Evolutionary conservation across 371 early-diverging fungal species (phyloP).

Genomic region (Circinella minor): DNA sequence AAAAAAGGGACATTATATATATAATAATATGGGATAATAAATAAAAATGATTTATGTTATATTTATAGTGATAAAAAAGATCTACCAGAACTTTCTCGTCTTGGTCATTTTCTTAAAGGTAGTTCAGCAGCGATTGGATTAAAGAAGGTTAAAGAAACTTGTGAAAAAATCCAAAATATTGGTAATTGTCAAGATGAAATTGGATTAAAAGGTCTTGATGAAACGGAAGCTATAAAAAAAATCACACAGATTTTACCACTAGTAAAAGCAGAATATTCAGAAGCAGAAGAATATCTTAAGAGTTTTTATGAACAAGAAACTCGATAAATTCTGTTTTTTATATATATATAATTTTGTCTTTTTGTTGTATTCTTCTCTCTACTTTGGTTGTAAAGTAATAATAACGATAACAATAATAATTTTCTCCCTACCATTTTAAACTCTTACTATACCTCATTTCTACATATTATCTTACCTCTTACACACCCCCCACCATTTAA

Average conservation of each 20-base stretch:
- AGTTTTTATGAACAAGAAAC: slow-evolving; percentile 71
- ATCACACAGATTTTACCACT: slow-evolving; percentile 63
- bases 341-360: too few relatives aligned
- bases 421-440: too few relatives aligned
- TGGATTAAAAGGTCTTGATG: slow-evolving; percentile 54
- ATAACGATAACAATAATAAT: too few relatives aligned
- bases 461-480: not conserved
- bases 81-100: slow-evolving; percentile 70
- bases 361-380: too few relatives aligned
- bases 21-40: too few relatives aligned
- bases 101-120: slow-evolving; percentile 93
- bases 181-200: slow-evolving; percentile 78
- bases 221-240: slow-evolving; percentile 66
- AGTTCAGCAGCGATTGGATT: slow-evolving; percentile 90
- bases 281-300: slow-evolving; percentile 76
- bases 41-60: not conserved
- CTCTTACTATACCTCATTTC: not conserved
- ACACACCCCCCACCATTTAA: not conserved
- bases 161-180: slow-evolving; percentile 86
- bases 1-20: too few relatives aligned
- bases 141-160: slow-evolving; percentile 78
- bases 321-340: slow-evolving; percentile 25
- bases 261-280: slow-evolving; percentile 75
- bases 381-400: not conserved
- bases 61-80: slow-evolving; percentile 63